A percentile compares a stretch with the other conserved stretches of the same genome.
Conservation (phyloP, 2,329 filamentous ascomycete species). For the Cordyceps cicadae region DNA sequence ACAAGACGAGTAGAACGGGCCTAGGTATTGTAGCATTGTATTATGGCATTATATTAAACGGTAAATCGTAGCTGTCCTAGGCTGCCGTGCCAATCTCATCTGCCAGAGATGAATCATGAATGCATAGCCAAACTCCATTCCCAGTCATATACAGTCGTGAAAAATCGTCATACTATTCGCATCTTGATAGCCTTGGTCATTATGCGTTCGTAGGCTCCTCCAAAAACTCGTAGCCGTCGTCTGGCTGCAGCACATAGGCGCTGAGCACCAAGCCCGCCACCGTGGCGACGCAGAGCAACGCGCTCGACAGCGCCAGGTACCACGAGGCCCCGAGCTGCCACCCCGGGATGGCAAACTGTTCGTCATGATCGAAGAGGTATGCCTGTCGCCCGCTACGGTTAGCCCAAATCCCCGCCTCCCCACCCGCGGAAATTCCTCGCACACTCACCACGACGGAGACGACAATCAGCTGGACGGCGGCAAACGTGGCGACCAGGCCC, state of each 20-base stretch:
- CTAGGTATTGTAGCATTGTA: neutral
- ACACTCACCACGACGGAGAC: conserved; percentile 73
- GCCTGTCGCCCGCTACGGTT: conserved; percentile 45
- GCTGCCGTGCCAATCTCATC: neutral
- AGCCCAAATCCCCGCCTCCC: neutral
- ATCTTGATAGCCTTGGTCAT: neutral
- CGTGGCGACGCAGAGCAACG: conserved; percentile 41
- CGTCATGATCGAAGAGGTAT: conserved; percentile 74
- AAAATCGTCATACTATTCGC: neutral
- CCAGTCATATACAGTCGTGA: neutral
- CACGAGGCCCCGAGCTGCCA: conserved; percentile 77
- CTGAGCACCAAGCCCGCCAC: conserved; percentile 56
- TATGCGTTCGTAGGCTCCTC: conserved; percentile 45
- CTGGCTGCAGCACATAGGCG: conserved; percentile 62
- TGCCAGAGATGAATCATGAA: neutral
- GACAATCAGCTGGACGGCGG: conserved; percentile 61
- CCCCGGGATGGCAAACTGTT: conserved; percentile 69
- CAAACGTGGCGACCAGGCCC: conserved; percentile 56
- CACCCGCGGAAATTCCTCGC: neutral
- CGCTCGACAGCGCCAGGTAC: conserved; percentile 57
- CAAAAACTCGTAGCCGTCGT: conserved; percentile 76
- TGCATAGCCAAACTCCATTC: neutral
- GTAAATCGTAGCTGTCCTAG: neutral
- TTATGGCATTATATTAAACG: no score
- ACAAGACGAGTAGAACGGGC: neutral